phyloP scores from a whole-genome alignment of 192 early-diverging fungal genomes.

The Rhizoclosmatium globosum region DNA sequence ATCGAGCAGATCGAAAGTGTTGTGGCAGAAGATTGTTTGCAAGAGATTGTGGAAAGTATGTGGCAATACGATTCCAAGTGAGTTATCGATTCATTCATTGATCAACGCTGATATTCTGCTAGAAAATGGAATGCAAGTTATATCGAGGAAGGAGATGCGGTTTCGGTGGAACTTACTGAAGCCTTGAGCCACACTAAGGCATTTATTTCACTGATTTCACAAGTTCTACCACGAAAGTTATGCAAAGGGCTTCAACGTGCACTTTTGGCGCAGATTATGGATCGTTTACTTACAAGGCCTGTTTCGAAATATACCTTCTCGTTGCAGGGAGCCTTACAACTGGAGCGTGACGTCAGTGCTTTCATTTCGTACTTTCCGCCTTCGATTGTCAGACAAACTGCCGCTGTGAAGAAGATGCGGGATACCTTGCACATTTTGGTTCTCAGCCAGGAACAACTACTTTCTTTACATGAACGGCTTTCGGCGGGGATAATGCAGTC shows the following conservation, averaged over 20 bases:
- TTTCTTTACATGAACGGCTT: no score
- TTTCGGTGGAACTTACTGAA: conserved; percentile 10
- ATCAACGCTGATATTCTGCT: background rate
- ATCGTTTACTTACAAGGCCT: background rate
- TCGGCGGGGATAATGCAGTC: no score
- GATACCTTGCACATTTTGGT: background rate
- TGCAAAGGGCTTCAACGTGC: background rate
- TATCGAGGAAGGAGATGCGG: background rate
- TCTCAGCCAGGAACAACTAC: no score
- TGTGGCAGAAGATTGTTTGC: conserved; percentile 15
- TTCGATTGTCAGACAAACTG: conserved; percentile 9
- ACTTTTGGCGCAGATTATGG: background rate
- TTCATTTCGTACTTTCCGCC: conserved; percentile 9
- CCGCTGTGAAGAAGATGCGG: background rate
- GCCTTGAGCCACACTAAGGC: background rate
- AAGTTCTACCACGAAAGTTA: background rate
- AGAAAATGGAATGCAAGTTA: conserved; percentile 14
- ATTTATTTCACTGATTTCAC: background rate
- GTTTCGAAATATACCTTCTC: background rate
- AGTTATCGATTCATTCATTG: background rate
- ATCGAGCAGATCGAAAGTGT: conserved; percentile 14
- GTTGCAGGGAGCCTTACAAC: background rate
- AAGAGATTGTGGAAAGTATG: conserved; percentile 25
- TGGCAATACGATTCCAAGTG: conserved; percentile 28
- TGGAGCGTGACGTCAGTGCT: conserved; percentile 5